Evolutionary conservation across 108 stramenopile genomes (phyloP), one percentile per base, ranked within the genome.

Genomic region (Fragilariopsis cylindrus): DNA sequence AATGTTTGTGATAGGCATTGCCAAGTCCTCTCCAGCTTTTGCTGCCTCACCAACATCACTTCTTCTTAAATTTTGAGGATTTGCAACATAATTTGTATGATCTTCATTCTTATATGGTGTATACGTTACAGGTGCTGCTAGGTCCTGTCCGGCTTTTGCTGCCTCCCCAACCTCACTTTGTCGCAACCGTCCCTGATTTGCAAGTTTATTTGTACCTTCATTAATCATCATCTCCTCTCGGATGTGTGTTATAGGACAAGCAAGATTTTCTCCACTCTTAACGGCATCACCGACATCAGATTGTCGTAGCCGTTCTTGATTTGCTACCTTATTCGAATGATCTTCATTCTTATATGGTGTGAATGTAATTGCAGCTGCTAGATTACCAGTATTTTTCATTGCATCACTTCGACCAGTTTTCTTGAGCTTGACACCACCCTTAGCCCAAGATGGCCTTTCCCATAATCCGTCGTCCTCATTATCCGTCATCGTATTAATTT

Each of bases 21-120:
- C 79, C 41, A 80, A 57, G 60, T 80, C 60, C 4, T 63, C 73
- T 16, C 16, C 40, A 15, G 67, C 48, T 44, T 74, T 73, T 54
- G 68, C 62, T 21, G 30, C 47, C 18, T 70, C 60, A 3, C 79
- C 79, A 4, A 54, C 58, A 12, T 74, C 79, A 39, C 68, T 74
- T 1, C 44, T 8, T 4, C 39, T 60, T 43, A 80, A 56, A 60
- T 58, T 56, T 11, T 74, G 53, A 30, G 79, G 73, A 50, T 65
- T 57, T 55, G 79, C 79, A 9, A 69, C 47, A 30, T 74, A 52
- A 55, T 80, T 80, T 4, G 79, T 63, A 47, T 80, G 79, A 45
- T 80, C 79, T 9, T 80, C 73, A 44, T 80, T 80, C 68, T 80
- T 80, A 69, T 65, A 80, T 4, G 79, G 79, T 5, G 79, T 80